phyloP scores from a whole-genome alignment of 2,329 filamentous ascomycete species.

The Sclerotinia trifoliorum region DNA sequence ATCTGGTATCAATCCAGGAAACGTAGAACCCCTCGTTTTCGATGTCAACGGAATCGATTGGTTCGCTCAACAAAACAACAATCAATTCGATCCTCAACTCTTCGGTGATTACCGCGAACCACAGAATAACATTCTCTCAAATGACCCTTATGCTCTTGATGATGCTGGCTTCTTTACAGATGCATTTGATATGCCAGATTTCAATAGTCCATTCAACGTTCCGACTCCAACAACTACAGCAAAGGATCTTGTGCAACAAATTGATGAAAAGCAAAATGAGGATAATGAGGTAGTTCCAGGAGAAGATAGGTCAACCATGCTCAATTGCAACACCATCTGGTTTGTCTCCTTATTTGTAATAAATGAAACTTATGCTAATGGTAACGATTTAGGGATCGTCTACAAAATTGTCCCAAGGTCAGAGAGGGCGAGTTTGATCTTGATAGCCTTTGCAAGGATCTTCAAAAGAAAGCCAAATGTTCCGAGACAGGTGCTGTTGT shows the following conservation, averaged over 20 bases:
- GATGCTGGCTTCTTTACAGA: slow-evolving; percentile 55
- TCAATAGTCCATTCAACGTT: slow-evolving; percentile 78
- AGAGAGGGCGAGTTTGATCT: slow-evolving; percentile 91
- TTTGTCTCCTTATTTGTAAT: slow-evolving; percentile 48
- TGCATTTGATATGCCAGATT: slow-evolving; percentile 73
- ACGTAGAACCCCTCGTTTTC: slow-evolving; percentile 41
- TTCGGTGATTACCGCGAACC: slow-evolving; percentile 92
- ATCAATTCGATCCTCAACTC: slow-evolving; percentile 85
- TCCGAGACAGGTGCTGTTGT: slow-evolving; percentile 88
- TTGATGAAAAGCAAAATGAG: slow-evolving; percentile 72
- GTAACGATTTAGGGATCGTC: slow-evolving; percentile 68
- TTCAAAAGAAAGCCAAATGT: slow-evolving; percentile 94
- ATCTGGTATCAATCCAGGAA: slow-evolving; percentile 32
- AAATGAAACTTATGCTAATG: neutral
- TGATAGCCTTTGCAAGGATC: slow-evolving; percentile 85
- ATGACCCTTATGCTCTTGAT: slow-evolving; percentile 46
- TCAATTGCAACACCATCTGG: slow-evolving; percentile 93
- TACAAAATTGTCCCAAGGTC: slow-evolving; percentile 83
- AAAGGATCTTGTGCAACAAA: slow-evolving; percentile 72
- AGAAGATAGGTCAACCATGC: slow-evolving; percentile 59
- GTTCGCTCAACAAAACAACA: slow-evolving; percentile 76
- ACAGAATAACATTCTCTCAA: slow-evolving; percentile 76
- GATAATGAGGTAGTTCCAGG: slow-evolving; percentile 66
- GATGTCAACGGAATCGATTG: slow-evolving; percentile 64
- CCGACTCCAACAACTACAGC: slow-evolving; percentile 47